Evolutionary conservation across 1,139 yeast species (phyloP).

Genomic region (Magnusiomyces starmeri): DNA sequence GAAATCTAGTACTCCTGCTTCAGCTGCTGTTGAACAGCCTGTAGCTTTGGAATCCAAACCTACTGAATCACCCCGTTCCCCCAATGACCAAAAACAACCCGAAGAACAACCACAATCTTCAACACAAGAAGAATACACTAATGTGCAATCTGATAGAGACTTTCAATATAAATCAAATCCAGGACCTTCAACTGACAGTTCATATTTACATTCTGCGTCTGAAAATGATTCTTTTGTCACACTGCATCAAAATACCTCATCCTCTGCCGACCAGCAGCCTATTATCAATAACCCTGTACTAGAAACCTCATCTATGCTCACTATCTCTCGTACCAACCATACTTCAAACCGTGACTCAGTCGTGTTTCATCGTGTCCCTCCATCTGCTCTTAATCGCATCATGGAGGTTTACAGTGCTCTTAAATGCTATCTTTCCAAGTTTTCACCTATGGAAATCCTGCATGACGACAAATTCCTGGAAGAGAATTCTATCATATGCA

Average conservation of each 20-base stretch:
- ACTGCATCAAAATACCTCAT: neutral
- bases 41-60: too few species aligned
- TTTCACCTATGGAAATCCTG: constrained; percentile 19
- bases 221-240: neutral
- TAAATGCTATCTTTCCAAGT: constrained; percentile 56
- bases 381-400: constrained; percentile 61
- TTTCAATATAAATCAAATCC: constrained; percentile 15
- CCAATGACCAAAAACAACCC: too few species aligned
- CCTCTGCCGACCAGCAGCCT: neutral
- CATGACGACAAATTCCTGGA: constrained; percentile 18
- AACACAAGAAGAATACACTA: neutral
- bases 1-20: neutral
- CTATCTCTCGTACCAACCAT: constrained; percentile 5
- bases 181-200: constrained; percentile 5
- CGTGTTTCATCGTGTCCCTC: constrained; percentile 42
- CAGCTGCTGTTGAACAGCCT: too few species aligned
- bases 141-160: too few species aligned
- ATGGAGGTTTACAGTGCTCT: constrained; percentile 68
- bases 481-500: constrained; percentile 30
- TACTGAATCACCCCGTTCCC: neutral
- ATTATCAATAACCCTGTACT: neutral
- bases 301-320: neutral
- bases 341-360: constrained; percentile 25
- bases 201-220: constrained; percentile 1
- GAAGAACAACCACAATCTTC: constrained; percentile 8